Conservation (phyloP, 495 filamentous ascomycete genomes). For the Hypoxylon perforatum region DNA sequence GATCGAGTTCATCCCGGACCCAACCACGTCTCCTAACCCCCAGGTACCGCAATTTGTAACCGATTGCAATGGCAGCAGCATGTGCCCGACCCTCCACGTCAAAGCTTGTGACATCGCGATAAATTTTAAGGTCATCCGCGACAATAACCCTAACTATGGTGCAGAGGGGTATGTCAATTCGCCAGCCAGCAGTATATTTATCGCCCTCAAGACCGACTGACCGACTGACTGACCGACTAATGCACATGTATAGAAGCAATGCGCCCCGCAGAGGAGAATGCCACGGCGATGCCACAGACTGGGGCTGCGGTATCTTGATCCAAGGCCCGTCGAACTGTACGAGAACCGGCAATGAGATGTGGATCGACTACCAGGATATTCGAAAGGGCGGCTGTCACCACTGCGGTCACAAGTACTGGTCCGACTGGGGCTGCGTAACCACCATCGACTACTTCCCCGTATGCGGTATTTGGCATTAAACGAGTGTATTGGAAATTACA, state of each 20-base stretch:
- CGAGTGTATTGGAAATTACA: too few relatives aligned
- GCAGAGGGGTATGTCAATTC: constrained; percentile 12
- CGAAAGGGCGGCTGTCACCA: constrained; percentile 19
- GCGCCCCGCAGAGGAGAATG: constrained; percentile 22
- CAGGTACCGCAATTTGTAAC: too few relatives aligned
- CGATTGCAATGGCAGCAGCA: constrained; percentile 34
- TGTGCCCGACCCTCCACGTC: constrained; percentile 21
- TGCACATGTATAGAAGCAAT: constrained; percentile 15
- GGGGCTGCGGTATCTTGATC: constrained; percentile 30
- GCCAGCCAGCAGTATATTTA: neutral
- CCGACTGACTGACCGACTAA: too few relatives aligned
- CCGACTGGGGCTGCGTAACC: constrained; percentile 17
- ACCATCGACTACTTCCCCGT: constrained; percentile 25
- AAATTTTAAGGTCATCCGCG: constrained; percentile 14
- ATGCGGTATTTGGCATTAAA: constrained; percentile 6
- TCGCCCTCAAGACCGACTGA: neutral
- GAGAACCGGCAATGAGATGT: constrained; percentile 32
- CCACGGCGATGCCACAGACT: constrained; percentile 26
- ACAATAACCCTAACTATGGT: constrained; percentile 26
- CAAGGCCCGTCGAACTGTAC: constrained; percentile 9
- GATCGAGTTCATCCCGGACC: too few relatives aligned
- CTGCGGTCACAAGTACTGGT: constrained; percentile 30
- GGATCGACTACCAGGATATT: constrained; percentile 38
- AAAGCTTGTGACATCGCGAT: constrained; percentile 21
- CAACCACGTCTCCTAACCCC: too few relatives aligned